Evolutionary conservation across 768 basidiomycete genomes (phyloP), one percentile per base, ranked within the genome.

Genomic region (Sarcomyxa edulis): DNA sequence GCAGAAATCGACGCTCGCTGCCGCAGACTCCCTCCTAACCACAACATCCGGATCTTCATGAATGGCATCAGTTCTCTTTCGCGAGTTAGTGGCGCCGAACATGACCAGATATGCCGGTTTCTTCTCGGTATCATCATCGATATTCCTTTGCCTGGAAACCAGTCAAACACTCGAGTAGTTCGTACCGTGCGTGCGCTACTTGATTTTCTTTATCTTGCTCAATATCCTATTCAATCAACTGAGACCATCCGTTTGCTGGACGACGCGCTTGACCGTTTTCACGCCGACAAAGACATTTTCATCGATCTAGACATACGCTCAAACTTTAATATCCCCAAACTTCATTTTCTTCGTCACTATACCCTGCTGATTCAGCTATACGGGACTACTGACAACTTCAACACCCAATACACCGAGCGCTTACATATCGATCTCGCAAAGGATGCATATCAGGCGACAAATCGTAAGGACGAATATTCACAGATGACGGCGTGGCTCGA

Each of bases 361-460:
- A 8, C 42, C 2, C 7, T 39, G 1, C 25, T 38, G 6, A 69
- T 71, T 44, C 30, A 47, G 20, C 32, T 40, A 4, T 48, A 51
- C 25, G 69, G 71, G 2, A 53, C 62, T 1, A 48, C 59, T 1
- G 65, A 70, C 39, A 64, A 64, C 42, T 67, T 52, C 46, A 61
- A 65, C 40, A 71, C 66, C 1, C 54, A 70, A 43, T 50, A 51
- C 20, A 56, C 64, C 2, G 66, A 72, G 42, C 50, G 59, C 1
- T 51, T 67, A 0, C 68, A 72, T 39, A 71, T 70, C 29, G 59
- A 69, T 33, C 46, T 58, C 7, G 54, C 63, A 1, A 69, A 72
- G 42, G 53, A 61, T 31, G 61, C 59, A 4, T 66, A 61, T 38
- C 28, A 39, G 1, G 48, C 59, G 5, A 61, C 59, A 2, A 71